Base-by-base conservation (phyloP, 768 basidiomycete genomes). In the Tulasnella sp. region DNA sequence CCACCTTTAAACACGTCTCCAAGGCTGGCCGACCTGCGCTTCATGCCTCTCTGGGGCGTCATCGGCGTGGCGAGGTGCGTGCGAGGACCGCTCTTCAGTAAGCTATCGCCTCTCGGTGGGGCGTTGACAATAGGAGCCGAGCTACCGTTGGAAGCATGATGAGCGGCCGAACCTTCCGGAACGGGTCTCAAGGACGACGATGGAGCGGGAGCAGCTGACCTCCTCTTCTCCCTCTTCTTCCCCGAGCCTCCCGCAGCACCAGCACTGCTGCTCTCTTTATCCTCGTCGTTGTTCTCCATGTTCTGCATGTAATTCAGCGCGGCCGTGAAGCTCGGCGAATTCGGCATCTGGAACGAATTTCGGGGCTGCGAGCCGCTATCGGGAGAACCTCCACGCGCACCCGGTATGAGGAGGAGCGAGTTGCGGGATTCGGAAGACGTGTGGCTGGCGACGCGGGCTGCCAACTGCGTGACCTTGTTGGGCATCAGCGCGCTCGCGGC, bases 291-390 rank as follows among this genome's bases (percentile, higher is more conserved):
- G 29, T 26, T 26, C 11, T 55, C 71, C 10, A 55, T 32, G 23
- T n/a, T 69, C 35, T 57, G 69, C 77, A 77, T 77, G 55, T 71
- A 77, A 18, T 32, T 40, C 40, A 77, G 13, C 69, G 77, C 77
- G 16, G 77, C 77, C 32, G 20, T 77, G 42, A 77, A 73, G n/a
- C 77, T 77, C 3, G 77, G 77, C 39, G 77, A 70, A 37, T 70
- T 73, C 35, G 77, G 42, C 69, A 77, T 77, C 70, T 77, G 77
- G 71, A 77, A 77, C 15, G 77, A 77, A 13, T 44, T 73, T n/a
- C 77, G 13, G 13, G 26, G 69, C 20, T 32, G n/a, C 55, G 23
- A 5, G 10, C 55, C 4, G 29, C 51, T 11, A 6, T 42, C 44
- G 1, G 73, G 44, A 51, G 23, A 44, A 13, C 55, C n/a, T 0